phyloP scores from a whole-genome alignment of 2,329 filamentous ascomycete genomes.

The Magnaporthales sp. region DNA sequence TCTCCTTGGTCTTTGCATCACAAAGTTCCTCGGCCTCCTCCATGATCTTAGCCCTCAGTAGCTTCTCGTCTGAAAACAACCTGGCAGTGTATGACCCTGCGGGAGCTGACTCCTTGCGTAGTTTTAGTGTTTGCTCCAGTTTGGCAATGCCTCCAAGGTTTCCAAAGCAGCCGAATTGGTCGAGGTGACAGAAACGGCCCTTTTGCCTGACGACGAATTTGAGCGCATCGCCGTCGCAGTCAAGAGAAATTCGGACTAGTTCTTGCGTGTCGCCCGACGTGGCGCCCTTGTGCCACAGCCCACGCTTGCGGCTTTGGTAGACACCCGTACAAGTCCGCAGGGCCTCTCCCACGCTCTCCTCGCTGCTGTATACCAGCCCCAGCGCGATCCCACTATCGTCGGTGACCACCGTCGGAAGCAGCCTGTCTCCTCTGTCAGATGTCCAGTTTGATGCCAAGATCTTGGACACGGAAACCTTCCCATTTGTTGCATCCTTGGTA shows the following conservation, averaged over 20 bases:
- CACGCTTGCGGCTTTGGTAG: conserved; percentile 92
- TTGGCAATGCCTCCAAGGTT: conserved; percentile 70
- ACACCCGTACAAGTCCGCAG: conserved; percentile 71
- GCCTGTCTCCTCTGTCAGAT: conserved; percentile 73
- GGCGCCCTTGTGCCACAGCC: conserved; percentile 93
- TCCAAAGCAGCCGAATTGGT: conserved; percentile 90
- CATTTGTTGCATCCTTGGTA: conserved; percentile 46
- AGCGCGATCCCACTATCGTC: conserved; percentile 79
- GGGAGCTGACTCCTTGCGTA: conserved; percentile 74
- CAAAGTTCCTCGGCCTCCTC: conserved; percentile 94
- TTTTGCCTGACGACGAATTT: conserved; percentile 85
- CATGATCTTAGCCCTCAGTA: conserved; percentile 92
- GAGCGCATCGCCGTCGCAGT: conserved; percentile 90
- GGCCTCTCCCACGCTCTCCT: conserved; percentile 82
- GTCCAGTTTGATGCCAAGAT: conserved; percentile 68
- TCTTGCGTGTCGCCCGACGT: conserved; percentile 92
- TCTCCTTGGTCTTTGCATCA: conserved; percentile 69
- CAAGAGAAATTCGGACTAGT: conserved; percentile 72
- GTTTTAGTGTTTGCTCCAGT: conserved; percentile 78
- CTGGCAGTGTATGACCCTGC: conserved; percentile 88
- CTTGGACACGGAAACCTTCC: conserved; percentile 56
- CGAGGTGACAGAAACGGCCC: conserved; percentile 87
- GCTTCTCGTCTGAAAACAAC: conserved; percentile 83
- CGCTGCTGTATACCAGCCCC: conserved; percentile 89
- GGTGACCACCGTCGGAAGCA: conserved; percentile 84